phyloP scores from a whole-genome alignment of 306 rosid species.

The Biancaea sappan region DNA sequence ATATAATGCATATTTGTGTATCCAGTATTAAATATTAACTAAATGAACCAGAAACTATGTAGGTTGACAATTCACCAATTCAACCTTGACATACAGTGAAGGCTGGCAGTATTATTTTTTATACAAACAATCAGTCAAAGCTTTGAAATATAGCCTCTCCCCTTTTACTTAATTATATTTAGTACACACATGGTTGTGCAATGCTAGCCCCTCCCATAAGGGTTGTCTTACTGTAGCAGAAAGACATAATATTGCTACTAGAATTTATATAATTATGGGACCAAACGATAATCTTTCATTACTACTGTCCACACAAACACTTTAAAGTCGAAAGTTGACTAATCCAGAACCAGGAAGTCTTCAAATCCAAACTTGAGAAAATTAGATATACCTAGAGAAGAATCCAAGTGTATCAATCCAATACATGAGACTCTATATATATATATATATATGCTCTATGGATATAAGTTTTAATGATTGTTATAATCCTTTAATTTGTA shows the following conservation, averaged over 20 bases:
- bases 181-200: background rate
- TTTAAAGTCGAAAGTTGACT: no score
- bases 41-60: background rate
- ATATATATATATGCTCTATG: background rate
- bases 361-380: background rate
- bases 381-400: background rate
- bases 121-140: background rate
- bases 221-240: no score
- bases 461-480: background rate
- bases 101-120: background rate
- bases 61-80: background rate
- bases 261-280: no score
- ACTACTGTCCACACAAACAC: no score
- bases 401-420: slow-evolving; percentile 2
- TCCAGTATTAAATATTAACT: background rate
- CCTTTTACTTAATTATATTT: background rate
- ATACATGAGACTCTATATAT: slow-evolving; percentile 8
- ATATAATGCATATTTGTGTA: no score
- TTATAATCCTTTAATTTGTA: background rate
- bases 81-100: background rate
- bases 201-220: no score
- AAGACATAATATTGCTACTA: no score
- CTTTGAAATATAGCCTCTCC: background rate
- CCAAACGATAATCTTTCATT: no score
- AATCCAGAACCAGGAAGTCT: background rate